Conservation (phyloP, 805 yeast species). For the Wickerhamiella qilinensis region DNA sequence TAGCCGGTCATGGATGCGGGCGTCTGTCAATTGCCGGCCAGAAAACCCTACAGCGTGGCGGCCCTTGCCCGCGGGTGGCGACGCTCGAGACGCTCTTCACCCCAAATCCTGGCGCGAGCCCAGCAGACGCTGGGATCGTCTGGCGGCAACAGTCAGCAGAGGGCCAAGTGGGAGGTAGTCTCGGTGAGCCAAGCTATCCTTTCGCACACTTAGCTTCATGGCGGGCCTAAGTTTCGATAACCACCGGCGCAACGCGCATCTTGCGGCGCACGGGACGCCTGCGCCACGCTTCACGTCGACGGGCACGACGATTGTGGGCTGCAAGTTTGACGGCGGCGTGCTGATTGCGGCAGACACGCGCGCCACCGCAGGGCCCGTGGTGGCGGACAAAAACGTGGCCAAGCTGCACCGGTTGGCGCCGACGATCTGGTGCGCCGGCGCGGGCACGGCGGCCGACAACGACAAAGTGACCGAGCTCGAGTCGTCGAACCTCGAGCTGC, state of each 20-base stretch:
- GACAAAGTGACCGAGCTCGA: slow-evolving; percentile 94
- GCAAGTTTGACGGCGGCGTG: slow-evolving; percentile 84
- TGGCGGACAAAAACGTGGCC: slow-evolving; percentile 96
- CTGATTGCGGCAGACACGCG: slow-evolving; percentile 98
- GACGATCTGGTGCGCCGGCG: slow-evolving; percentile 98
- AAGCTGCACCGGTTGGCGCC: slow-evolving; percentile 84
- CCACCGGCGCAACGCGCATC: slow-evolving; percentile 70
- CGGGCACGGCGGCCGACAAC: slow-evolving; percentile 99
- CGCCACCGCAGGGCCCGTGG: slow-evolving; percentile 92
- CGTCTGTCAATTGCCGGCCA: too few relatives aligned
- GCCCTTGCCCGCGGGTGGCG: too few relatives aligned
- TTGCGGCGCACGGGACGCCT: slow-evolving; percentile 56
- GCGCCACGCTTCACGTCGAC: slow-evolving; percentile 88
- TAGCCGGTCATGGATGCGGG: too few relatives aligned
- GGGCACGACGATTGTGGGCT: slow-evolving; percentile 98
- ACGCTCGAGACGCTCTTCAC: too few relatives aligned
- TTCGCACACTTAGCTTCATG: too few relatives aligned
- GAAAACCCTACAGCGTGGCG: too few relatives aligned
- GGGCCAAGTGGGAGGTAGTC: too few relatives aligned
- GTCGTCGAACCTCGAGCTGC: slow-evolving; percentile 80
- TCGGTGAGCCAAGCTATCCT: too few relatives aligned
- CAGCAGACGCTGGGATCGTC: too few relatives aligned
- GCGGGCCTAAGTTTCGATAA: slow-evolving; percentile 88
- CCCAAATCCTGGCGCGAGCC: too few relatives aligned
- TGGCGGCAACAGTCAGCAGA: too few relatives aligned